Base-by-base conservation (phyloP, 2,329 filamentous ascomycete species). In the Clarireedia homoeocarpa region DNA sequence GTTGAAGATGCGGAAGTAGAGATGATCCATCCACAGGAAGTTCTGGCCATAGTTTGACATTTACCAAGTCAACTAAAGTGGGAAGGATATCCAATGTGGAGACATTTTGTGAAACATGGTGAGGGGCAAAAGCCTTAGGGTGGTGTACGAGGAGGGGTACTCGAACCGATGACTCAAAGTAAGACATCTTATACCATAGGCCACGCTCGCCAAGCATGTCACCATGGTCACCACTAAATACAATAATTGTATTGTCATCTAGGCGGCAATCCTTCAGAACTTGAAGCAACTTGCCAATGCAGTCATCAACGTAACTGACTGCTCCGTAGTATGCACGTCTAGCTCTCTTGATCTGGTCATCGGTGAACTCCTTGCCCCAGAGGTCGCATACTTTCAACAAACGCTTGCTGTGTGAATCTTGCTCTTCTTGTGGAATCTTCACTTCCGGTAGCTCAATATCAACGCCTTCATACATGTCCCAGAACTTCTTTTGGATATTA, bases 141-240 rank as follows among this genome's bases (percentile, higher is more conserved):
- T 91, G 84, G 71, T 90, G 86, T 69, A 96, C 80, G 62, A 96
- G 77, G 69, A 96, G 84, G 1, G 91, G 91, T 23, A 96, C 91
- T 27, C 91, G 86, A 47, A 90, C 89, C 12, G 90, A 95, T 42
- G 86, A 86, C 78, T 96, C 91, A 66, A 91, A 96, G 80, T 94
- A 96, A 68, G 84, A 90, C 91, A 96, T 96, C 79, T 96, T 96
- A 77, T 96, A 91, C 91, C 91, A 96, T 48, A 96, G 76, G 5
- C 88, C 88, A 53, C 90, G 85, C 76, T 96, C 91, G 58, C 91
- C 91, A 6, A 96, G 81, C 91, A 96, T 96, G 72, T 96, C 91
- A 55, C 91, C 91, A 68, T 96, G 91, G 70, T 96, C 91, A 46
- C 91, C 91, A 57, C 87, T 91, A 74, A 96, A 96, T 62, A 96